A percentile compares a stretch with the other conserved stretches of the same genome.
These are phyloP conservation scores for Erythrobasidium hasegawianum DNA, from an alignment of 1,284 basidiomycete genomes.

Conservation along the genomic window DNA sequence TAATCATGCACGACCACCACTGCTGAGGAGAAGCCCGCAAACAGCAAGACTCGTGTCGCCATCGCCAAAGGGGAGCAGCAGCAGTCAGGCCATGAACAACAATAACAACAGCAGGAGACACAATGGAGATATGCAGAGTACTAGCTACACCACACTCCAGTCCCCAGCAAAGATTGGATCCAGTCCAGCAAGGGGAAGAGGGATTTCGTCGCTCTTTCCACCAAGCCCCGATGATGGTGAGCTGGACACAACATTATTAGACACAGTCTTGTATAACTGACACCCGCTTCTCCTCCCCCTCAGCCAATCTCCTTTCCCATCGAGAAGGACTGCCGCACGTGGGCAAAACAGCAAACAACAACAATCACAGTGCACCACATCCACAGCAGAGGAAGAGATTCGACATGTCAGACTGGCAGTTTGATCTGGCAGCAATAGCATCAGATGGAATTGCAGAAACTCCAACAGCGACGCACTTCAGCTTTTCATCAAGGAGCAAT, in stretches of 20 bases:
- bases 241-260: not conserved
- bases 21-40: too few relatives aligned
- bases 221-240: conserved; percentile 21
- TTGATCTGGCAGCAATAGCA: conserved; percentile 41
- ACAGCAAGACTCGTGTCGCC: too few relatives aligned
- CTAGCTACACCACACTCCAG: conserved; percentile 14
- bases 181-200: conserved; percentile 16
- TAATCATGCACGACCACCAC: too few relatives aligned
- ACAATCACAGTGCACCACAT: too few relatives aligned
- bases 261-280: not conserved
- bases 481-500: too few relatives aligned
- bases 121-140: not conserved
- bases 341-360: not conserved
- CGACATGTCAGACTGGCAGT: conserved; percentile 43
- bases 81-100: too few relatives aligned
- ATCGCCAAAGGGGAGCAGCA: too few relatives aligned
- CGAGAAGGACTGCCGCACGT: too few relatives aligned
- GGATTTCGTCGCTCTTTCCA: conserved; percentile 19
- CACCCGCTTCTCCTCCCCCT: not conserved
- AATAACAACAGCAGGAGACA: not conserved
- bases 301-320: not conserved
- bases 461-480: not conserved
- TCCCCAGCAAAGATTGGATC: conserved; percentile 27
- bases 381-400: conserved; percentile 43
- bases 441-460: conserved; percentile 12